A percentile compares a stretch with the other conserved stretches of the same genome.
phyloP scores from a whole-genome alignment of 495 filamentous ascomycete genomes.

The Staphylotrichum longicolle region DNA sequence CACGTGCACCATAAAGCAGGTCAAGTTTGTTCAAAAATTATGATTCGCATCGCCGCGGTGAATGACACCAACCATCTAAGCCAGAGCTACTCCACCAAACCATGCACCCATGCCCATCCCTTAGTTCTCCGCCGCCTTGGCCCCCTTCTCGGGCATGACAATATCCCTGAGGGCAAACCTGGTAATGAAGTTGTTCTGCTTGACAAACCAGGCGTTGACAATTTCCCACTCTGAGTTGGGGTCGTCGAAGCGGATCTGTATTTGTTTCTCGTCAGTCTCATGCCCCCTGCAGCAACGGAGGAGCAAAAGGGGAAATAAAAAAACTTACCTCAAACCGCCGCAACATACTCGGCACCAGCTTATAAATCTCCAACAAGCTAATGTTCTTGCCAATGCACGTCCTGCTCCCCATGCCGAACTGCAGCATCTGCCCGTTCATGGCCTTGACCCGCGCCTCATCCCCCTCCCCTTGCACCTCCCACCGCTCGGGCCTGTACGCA shows the following conservation, averaged over 20 bases:
- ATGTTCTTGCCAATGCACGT: slow-evolving; percentile 74
- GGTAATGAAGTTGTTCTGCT: slow-evolving; percentile 63
- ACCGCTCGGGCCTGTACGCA: slow-evolving; percentile 58
- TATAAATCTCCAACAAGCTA: slow-evolving; percentile 73
- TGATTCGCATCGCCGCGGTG: too few species aligned
- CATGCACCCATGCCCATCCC: background rate
- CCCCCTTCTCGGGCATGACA: slow-evolving; percentile 40
- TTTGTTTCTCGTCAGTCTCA: slow-evolving; percentile 12
- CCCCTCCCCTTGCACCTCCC: slow-evolving; percentile 40
- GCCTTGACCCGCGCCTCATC: slow-evolving; percentile 49
- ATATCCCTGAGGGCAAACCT: slow-evolving; percentile 50
- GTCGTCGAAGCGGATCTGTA: slow-evolving; percentile 55
- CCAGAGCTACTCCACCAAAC: background rate
- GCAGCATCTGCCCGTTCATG: slow-evolving; percentile 61
- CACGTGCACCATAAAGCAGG: too few species aligned
- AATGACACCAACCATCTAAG: background rate
- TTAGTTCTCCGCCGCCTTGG: background rate
- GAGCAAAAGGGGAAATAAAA: background rate
- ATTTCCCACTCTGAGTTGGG: slow-evolving; percentile 62
- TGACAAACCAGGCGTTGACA: slow-evolving; percentile 72
- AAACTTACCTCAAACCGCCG: slow-evolving; percentile 61
- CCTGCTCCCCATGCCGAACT: slow-evolving; percentile 59
- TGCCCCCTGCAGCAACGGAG: background rate
- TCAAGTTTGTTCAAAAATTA: too few species aligned
- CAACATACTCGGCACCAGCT: slow-evolving; percentile 71